Evolutionary conservation across 345 rosid species (phyloP), one percentile per base, ranked within the genome.

Genomic region (Dimocarpus longan): DNA sequence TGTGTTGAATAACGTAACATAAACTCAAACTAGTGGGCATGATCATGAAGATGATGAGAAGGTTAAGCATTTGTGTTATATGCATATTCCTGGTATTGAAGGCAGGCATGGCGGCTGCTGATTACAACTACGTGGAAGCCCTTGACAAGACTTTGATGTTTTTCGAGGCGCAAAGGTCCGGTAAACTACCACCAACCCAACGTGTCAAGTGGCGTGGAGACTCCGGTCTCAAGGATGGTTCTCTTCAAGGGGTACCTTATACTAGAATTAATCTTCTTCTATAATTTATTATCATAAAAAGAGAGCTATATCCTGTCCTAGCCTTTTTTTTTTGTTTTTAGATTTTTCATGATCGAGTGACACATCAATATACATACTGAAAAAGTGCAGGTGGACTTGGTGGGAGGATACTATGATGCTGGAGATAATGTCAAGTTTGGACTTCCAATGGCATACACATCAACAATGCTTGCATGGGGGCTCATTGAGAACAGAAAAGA

Each of bases 371-470:
- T 26, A 26, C 28, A 26, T 26, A 26, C 28, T n/a, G 28, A 26
- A 26, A 26, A 26, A 26, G 21, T 73, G 76, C 78, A 90, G 96
- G 93, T 89, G 85, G 88, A 92, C 56, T 86, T 95, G 84, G 95
- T 87, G 10, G 98, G 97, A 80, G 97, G 97, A 6, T 95, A 95
- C 83, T 95, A 93, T 56, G 98, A 95, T 74, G 97, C 97, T 15
- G 98, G 97, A 79, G 98, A 95, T 73, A 92, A 91, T 82, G 97
- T 95, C 74, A 95, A 93, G 86, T 95, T 95, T 74, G 98, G 98
- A 40, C 82, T 95, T 56, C 98, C 95, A 18, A 91, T 93, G 93
- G 98, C 98, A 10, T 95, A 87, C 65, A 86, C 86, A 10, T 84
- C 87, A 32, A 92, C 97, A 10, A 90, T 91, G 94, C 84, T 90